phyloP scores from a whole-genome alignment of 2,329 filamentous ascomycete species.

The Phoma sp. region DNA sequence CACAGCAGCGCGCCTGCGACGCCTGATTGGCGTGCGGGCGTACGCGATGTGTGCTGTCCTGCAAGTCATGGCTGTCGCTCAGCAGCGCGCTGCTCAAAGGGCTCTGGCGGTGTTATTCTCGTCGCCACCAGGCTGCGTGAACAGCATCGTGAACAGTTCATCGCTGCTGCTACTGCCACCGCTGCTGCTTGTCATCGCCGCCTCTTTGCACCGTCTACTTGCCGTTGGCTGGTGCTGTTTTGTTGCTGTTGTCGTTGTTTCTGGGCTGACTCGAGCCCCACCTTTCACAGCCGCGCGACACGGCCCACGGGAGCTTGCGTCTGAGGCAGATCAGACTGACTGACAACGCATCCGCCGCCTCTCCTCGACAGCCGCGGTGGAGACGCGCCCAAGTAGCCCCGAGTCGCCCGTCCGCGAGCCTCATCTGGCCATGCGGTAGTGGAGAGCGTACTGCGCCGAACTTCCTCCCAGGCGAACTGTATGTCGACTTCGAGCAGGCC shows the following conservation, averaged over 20 bases:
- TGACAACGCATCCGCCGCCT: slow-evolving; percentile 27
- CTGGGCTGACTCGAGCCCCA: slow-evolving; percentile 7
- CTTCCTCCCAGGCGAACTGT: background rate
- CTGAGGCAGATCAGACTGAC: slow-evolving; percentile 1
- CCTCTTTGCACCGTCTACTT: background rate
- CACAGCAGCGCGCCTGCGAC: background rate
- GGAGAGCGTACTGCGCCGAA: background rate
- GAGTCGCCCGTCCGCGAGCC: slow-evolving; percentile 14
- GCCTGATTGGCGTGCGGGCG: slow-evolving; percentile 19
- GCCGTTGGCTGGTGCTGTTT: slow-evolving; percentile 3
- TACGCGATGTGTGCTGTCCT: slow-evolving; percentile 17
- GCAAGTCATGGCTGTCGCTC: slow-evolving; percentile 3
- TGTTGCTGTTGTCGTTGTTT: background rate
- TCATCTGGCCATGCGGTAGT: slow-evolving; percentile 29
- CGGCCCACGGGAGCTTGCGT: background rate
- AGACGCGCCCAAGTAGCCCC: slow-evolving; percentile 25
- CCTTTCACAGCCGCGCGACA: background rate
- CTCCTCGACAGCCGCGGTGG: slow-evolving; percentile 18
- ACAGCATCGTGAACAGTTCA: background rate
- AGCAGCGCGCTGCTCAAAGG: background rate
- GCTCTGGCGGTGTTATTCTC: background rate
- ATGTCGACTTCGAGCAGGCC: slow-evolving; percentile 4
- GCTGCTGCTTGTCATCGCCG: background rate
- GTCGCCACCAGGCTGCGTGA: slow-evolving; percentile 6
- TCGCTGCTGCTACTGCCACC: background rate